These are phyloP conservation scores for Hysterangium stoloniferum DNA, from an alignment of 768 basidiomycete species.

Conservation along the genomic window DNA sequence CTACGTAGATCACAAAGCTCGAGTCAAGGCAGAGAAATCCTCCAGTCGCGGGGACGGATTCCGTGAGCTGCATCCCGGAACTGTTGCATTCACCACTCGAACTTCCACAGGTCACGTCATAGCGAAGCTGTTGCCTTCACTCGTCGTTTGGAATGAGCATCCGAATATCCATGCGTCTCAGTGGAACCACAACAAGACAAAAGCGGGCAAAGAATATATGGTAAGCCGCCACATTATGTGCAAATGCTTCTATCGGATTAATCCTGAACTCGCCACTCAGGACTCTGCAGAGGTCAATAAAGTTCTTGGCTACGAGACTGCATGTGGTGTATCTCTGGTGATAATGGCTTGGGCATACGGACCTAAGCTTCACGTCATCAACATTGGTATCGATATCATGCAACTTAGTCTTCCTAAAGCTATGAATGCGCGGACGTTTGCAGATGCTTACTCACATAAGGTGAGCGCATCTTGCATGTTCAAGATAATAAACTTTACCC, in stretches of 20 bases:
- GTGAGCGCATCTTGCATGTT: slow-evolving; percentile 29
- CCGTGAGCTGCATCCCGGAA: no score
- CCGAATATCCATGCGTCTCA: neutral
- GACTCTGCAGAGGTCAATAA: neutral
- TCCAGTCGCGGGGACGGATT: neutral
- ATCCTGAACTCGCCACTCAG: neutral
- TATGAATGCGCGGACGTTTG: slow-evolving; percentile 51
- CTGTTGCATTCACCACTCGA: no score
- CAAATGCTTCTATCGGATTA: no score
- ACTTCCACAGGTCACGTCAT: no score
- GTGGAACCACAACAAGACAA: slow-evolving; percentile 7
- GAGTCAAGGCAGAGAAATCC: neutral
- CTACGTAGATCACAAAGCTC: neutral
- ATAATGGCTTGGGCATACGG: slow-evolving; percentile 49
- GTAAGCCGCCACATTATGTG: neutral
- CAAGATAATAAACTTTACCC: neutral
- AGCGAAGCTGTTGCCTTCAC: slow-evolving; percentile 5
- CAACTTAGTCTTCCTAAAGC: slow-evolving; percentile 55
- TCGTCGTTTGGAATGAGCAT: slow-evolving; percentile 7
- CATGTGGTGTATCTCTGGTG: slow-evolving; percentile 28
- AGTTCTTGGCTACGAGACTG: slow-evolving; percentile 17
- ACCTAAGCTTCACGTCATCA: slow-evolving; percentile 61
- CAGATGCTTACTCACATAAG: slow-evolving; percentile 70
- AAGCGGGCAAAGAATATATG: slow-evolving; percentile 8
- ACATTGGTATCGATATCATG: slow-evolving; percentile 73